Conservation (phyloP, 768 basidiomycete genomes). For the Trametes villosa region DNA sequence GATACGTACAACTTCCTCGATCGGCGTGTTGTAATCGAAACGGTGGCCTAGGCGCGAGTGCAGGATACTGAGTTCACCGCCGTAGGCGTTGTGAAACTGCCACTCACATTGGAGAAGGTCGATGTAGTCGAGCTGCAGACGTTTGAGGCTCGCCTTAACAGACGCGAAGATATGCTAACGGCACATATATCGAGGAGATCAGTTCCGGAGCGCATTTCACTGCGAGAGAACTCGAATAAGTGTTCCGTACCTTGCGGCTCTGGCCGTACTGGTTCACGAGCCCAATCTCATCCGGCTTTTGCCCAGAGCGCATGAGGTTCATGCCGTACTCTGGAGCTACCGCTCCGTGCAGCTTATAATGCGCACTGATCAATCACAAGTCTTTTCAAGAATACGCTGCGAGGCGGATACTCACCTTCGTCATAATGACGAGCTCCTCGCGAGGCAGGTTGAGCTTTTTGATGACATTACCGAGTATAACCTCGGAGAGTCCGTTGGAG, state of each 20-base stretch:
- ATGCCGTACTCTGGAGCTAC: conserved; percentile 14
- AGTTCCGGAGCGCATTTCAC: not conserved
- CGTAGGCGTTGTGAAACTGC: too few relatives aligned
- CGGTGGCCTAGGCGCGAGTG: conserved; percentile 25
- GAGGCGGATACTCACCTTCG: too few relatives aligned
- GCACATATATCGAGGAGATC: not conserved
- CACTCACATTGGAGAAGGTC: conserved; percentile 29
- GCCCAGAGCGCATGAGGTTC: not conserved
- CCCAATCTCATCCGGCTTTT: conserved; percentile 30
- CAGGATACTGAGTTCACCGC: not conserved
- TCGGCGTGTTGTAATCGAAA: conserved; percentile 42
- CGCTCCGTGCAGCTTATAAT: conserved; percentile 17
- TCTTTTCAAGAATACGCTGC: too few relatives aligned
- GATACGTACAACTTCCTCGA: conserved; percentile 40
- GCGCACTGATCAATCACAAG: not conserved
- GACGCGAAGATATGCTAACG: conserved; percentile 81
- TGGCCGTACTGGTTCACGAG: conserved; percentile 42
- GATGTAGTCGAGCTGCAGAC: conserved; percentile 75
- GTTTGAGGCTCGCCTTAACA: conserved; percentile 60
- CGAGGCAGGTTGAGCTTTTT: conserved; percentile 48
- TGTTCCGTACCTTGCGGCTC: conserved; percentile 34
- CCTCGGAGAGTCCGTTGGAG: conserved; percentile 43
- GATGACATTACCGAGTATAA: conserved; percentile 49
- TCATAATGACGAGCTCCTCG: conserved; percentile 52
- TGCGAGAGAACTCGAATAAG: too few relatives aligned